Evolutionary conservation across 176 grass and related monocot species (phyloP).

Genomic region (Oryza rufipogon): DNA sequence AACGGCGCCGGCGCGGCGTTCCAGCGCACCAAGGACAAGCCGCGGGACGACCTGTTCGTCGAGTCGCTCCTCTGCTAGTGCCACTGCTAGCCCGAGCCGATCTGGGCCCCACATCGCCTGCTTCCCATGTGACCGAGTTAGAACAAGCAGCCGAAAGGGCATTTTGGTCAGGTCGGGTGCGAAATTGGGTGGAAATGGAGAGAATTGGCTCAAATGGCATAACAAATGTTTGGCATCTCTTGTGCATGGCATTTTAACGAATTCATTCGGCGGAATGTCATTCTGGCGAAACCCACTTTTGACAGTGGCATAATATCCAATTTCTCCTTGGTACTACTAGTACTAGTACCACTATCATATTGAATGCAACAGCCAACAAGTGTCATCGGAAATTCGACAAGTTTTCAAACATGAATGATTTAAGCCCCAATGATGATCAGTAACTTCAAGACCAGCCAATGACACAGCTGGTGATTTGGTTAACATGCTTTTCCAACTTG

Average conservation of each 20-base stretch:
- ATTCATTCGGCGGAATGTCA: too few relatives aligned
- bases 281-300: too few relatives aligned
- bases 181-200: too few relatives aligned
- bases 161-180: too few relatives aligned
- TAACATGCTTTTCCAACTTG: not conserved
- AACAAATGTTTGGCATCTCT: too few relatives aligned
- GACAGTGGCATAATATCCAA: too few relatives aligned
- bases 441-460: not conserved
- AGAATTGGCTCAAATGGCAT: too few relatives aligned
- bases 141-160: too few relatives aligned
- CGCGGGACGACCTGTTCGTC: conserved; percentile 64
- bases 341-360: not conserved
- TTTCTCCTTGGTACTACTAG: too few relatives aligned
- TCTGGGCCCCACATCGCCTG: not conserved
- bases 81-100: not conserved
- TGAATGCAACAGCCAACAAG: not conserved
- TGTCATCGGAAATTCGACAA: not conserved
- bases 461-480: not conserved
- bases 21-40: conserved; percentile 66
- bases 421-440: not conserved
- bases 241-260: too few relatives aligned
- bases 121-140: not conserved
- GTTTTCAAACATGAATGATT: not conserved
- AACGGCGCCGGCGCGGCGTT: conserved; percentile 31
- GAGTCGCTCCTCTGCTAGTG: conserved; percentile 60